phyloP scores from a whole-genome alignment of 2,329 filamentous ascomycete species.

The Talaromyces verruculosus region DNA sequence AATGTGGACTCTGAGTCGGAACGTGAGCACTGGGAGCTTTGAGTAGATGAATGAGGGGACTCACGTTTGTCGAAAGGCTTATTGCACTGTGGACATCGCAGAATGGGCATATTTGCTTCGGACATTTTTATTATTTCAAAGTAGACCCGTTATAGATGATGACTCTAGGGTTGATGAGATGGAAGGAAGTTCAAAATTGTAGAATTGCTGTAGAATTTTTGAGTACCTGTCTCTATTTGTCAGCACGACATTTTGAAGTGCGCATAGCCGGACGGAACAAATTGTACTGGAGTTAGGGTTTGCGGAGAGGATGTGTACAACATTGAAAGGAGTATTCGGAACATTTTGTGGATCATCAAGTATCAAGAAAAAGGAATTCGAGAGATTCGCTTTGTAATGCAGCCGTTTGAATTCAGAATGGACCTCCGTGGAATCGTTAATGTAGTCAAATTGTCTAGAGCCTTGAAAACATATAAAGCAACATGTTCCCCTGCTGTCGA shows the following conservation, averaged over 20 bases:
- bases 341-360: neutral
- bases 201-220: neutral
- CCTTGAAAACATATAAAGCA: neutral
- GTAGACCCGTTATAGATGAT: neutral
- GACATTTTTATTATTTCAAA: neutral
- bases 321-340: neutral
- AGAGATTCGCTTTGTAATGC: too few species aligned
- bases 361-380: neutral
- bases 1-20: constrained; percentile 39
- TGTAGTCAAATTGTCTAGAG: too few species aligned
- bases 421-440: neutral
- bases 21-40: constrained; percentile 20
- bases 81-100: constrained; percentile 42
- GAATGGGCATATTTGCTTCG: constrained; percentile 29
- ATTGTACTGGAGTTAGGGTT: neutral
- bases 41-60: constrained; percentile 21
- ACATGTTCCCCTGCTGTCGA: neutral
- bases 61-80: constrained; percentile 46
- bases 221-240: neutral
- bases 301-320: neutral
- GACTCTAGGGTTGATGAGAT: neutral
- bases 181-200: neutral
- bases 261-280: neutral
- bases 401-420: neutral
- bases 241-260: neutral